Evolutionary conservation across 2,329 filamentous ascomycete genomes (phyloP).

Genomic region (Dactylellina sp.): DNA sequence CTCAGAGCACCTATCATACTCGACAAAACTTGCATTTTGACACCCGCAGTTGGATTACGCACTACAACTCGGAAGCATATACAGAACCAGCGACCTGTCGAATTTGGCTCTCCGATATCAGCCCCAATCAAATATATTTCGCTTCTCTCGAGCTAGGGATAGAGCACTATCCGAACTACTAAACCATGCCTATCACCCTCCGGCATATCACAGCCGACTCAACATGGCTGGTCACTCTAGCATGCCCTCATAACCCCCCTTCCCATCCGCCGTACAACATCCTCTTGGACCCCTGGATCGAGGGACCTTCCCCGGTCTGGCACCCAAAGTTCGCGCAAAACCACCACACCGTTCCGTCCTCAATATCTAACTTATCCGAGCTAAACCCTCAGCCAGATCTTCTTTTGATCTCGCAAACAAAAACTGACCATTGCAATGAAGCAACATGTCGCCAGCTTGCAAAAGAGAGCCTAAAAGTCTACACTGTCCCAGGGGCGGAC

Average conservation of each 20-base stretch:
- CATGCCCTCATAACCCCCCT: conserved; percentile 60
- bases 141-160: conserved; percentile 1
- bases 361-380: conserved; percentile 70
- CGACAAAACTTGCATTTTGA: conserved; percentile 49
- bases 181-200: conserved; percentile 55
- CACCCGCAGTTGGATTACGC: background rate
- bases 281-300: conserved; percentile 78
- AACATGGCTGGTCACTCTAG: conserved; percentile 57
- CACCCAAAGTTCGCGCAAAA: conserved; percentile 73
- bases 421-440: conserved; percentile 78
- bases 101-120: background rate
- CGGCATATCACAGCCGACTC: conserved; percentile 58
- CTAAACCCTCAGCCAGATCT: conserved; percentile 69
- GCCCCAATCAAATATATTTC: background rate
- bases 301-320: conserved; percentile 71
- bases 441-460: conserved; percentile 75
- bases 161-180: background rate
- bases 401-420: conserved; percentile 72
- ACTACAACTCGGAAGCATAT: conserved; percentile 24
- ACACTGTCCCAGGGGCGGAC: conserved; percentile 69
- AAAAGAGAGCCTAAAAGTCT: conserved; percentile 31
- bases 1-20: background rate
- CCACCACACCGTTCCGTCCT: conserved; percentile 69
- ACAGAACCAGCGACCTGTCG: background rate
- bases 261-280: conserved; percentile 72